Evolutionary conservation across 2,329 filamentous ascomycete genomes (phyloP).

Genomic region (Albophoma yamanashiensis): DNA sequence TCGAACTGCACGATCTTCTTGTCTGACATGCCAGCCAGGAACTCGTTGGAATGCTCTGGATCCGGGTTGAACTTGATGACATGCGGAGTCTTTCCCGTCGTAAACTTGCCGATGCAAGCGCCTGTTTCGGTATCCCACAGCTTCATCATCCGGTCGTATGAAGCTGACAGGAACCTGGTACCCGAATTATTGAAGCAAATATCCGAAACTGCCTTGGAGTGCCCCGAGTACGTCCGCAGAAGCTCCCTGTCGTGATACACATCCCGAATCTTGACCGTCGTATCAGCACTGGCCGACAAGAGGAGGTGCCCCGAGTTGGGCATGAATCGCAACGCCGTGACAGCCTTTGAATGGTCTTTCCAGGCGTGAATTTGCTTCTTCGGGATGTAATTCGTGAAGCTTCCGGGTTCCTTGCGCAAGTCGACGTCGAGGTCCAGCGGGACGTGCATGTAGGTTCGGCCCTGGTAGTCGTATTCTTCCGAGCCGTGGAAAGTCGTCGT

Average conservation of each 20-base stretch:
- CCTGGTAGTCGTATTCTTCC: conserved; percentile 83
- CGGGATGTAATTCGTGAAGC: conserved; percentile 80
- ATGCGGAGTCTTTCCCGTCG: conserved; percentile 89
- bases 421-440: conserved; percentile 85
- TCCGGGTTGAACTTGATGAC: conserved; percentile 89
- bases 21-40: conserved; percentile 92
- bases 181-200: conserved; percentile 77
- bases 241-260: conserved; percentile 84
- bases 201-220: conserved; percentile 83
- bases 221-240: conserved; percentile 82
- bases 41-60: conserved; percentile 69
- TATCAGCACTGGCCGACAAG: conserved; percentile 81
- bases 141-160: conserved; percentile 93
- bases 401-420: conserved; percentile 69
- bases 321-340: conserved; percentile 86
- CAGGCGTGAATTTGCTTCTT: conserved; percentile 90
- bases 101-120: conserved; percentile 77
- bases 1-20: conserved; percentile 99
- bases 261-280: conserved; percentile 89
- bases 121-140: conserved; percentile 98
- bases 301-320: conserved; percentile 79
- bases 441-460: conserved; percentile 94
- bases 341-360: conserved; percentile 73
- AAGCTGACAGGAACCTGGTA: conserved; percentile 78
- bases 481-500: conserved; percentile 80